A percentile compares a stretch with the other conserved stretches of the same genome.
These are phyloP conservation scores for Erucastrum elatum DNA, from an alignment of 345 rosid species.

Conservation along the genomic window DNA sequence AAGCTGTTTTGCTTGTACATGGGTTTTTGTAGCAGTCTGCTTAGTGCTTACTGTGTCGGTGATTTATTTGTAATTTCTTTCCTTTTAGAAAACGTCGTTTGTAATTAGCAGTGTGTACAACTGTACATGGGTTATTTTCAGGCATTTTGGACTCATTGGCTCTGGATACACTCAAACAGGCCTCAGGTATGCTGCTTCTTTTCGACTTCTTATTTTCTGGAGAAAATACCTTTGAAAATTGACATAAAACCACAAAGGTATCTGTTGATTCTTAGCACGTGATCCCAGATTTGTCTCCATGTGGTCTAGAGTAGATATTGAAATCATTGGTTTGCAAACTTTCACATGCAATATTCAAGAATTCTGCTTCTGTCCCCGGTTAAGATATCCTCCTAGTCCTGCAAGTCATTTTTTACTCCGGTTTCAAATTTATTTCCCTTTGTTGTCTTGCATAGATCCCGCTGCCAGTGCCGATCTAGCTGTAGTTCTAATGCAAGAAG, in stretches of 20 bases:
- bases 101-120: neutral
- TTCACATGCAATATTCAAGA: slow-evolving; percentile 1
- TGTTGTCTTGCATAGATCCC: slow-evolving; percentile 59
- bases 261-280: neutral
- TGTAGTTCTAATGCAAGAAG: slow-evolving; percentile 96
- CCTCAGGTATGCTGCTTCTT: slow-evolving; percentile 65
- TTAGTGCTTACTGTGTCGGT: neutral
- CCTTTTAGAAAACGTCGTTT: neutral
- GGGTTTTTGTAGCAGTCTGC: neutral
- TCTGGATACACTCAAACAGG: slow-evolving; percentile 72
- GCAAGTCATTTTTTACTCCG: too few relatives aligned
- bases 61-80: neutral
- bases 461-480: slow-evolving; percentile 94
- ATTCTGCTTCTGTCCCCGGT: too few relatives aligned
- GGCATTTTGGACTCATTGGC: slow-evolving; percentile 89
- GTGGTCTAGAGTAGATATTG: neutral
- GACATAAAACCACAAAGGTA: neutral
- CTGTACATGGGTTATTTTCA: slow-evolving; percentile 32
- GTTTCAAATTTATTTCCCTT: neutral
- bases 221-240: neutral
- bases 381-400: too few relatives aligned
- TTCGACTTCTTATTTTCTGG: neutral
- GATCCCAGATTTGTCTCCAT: neutral
- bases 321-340: neutral
- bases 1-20: neutral